Evolutionary conservation across 1,284 basidiomycete species (phyloP).

Genomic region (Cutaneotrichosporon dermatis): DNA sequence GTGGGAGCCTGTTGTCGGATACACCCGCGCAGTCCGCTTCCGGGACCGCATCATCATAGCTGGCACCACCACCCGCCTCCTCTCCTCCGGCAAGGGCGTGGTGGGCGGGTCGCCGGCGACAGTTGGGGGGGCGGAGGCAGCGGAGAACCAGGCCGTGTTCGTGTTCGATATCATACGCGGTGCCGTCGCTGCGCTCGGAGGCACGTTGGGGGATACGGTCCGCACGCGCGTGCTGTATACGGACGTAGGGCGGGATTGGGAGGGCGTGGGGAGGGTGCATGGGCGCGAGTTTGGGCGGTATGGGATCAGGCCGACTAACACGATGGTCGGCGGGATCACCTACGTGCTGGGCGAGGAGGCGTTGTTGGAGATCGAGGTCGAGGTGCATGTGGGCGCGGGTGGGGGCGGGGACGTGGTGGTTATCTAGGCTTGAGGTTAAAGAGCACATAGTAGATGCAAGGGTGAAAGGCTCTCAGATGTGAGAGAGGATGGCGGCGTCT

Average conservation of each 20-base stretch:
- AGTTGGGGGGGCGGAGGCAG: no score
- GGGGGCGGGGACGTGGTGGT: neutral
- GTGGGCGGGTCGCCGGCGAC: slow-evolving; percentile 4
- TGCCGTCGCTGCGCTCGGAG: slow-evolving; percentile 12
- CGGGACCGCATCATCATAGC: neutral
- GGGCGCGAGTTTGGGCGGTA: slow-evolving; percentile 11
- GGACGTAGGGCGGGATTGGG: slow-evolving; percentile 14
- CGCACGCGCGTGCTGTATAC: slow-evolving; percentile 18
- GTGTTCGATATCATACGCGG: slow-evolving; percentile 21
- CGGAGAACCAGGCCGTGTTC: slow-evolving; percentile 11
- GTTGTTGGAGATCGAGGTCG: slow-evolving; percentile 23
- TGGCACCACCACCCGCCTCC: slow-evolving; percentile 5
- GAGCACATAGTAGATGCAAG: no score
- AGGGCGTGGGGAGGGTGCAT: slow-evolving; percentile 11
- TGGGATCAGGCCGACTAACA: slow-evolving; percentile 20
- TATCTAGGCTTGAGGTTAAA: no score
- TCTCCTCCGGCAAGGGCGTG: slow-evolving; percentile 8
- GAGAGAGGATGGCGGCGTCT: no score
- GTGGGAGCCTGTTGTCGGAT: slow-evolving; percentile 13
- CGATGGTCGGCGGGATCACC: slow-evolving; percentile 15
- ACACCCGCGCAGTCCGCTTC: slow-evolving; percentile 5
- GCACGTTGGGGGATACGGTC: slow-evolving; percentile 12
- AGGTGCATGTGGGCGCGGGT: slow-evolving; percentile 8
- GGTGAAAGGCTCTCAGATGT: no score
- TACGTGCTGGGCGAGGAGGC: slow-evolving; percentile 13